A percentile compares a stretch with the other conserved stretches of the same genome.
Evolutionary conservation across 495 filamentous ascomycete genomes (phyloP).

Genomic region (Penicilliopsis zonata): DNA sequence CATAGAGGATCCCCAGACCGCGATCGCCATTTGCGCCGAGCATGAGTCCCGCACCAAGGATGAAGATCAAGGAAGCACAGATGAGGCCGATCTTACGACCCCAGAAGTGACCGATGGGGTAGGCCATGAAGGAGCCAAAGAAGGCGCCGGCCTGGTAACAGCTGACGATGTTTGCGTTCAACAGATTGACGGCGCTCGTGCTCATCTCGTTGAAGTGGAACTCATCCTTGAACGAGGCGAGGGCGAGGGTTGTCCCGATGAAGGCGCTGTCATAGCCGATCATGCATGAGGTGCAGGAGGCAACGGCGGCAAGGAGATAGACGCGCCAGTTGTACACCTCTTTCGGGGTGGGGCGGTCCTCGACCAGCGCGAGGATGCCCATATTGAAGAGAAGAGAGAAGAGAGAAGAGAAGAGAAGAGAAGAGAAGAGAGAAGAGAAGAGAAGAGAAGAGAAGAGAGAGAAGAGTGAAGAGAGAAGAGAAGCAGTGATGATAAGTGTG

Average conservation of each 20-base stretch:
- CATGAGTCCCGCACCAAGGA: slow-evolving; percentile 53
- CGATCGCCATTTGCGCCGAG: slow-evolving; percentile 43
- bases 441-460: slow-evolving; percentile 1
- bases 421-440: slow-evolving; percentile 4
- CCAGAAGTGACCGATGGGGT: slow-evolving; percentile 41
- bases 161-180: slow-evolving; percentile 60
- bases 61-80: slow-evolving; percentile 41
- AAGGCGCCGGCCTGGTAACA: slow-evolving; percentile 58
- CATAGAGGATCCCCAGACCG: slow-evolving; percentile 52
- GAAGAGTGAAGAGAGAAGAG: background rate
- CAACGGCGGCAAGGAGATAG: slow-evolving; percentile 53
- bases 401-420: slow-evolving; percentile 3
- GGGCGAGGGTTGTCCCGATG: slow-evolving; percentile 59
- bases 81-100: slow-evolving; percentile 43
- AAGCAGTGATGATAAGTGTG: slow-evolving; percentile 6
- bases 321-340: slow-evolving; percentile 71
- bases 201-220: slow-evolving; percentile 41
- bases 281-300: slow-evolving; percentile 61
- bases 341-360: slow-evolving; percentile 55
- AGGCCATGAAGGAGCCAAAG: slow-evolving; percentile 49
- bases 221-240: slow-evolving; percentile 50
- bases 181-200: slow-evolving; percentile 27
- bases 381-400: slow-evolving; percentile 24
- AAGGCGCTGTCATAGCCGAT: slow-evolving; percentile 67
- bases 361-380: slow-evolving; percentile 49